Conservation (phyloP, 306 rosid genomes). For the Trifolium fragiferum region DNA sequence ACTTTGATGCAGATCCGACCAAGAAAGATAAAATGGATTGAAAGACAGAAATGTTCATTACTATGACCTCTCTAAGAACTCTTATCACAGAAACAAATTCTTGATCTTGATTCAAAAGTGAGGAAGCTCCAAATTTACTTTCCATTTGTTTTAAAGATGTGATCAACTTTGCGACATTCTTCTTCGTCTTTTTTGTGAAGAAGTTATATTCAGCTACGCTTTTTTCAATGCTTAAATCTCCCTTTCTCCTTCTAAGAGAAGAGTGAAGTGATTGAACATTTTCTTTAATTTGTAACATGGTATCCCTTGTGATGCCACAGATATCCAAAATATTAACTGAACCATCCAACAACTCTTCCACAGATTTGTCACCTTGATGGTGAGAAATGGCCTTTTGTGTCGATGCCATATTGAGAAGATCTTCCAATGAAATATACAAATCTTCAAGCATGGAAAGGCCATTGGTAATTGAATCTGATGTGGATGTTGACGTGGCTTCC, state of each 20-base stretch:
- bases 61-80: constrained; percentile 48
- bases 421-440: constrained; percentile 56
- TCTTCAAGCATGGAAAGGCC: constrained; percentile 56
- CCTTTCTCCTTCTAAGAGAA: constrained; percentile 67
- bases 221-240: constrained; percentile 51
- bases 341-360: constrained; percentile 68
- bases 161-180: constrained; percentile 53
- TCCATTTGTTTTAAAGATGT: constrained; percentile 51
- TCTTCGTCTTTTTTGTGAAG: constrained; percentile 63
- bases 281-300: constrained; percentile 55
- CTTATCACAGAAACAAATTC: constrained; percentile 38
- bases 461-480: constrained; percentile 49
- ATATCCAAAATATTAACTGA: constrained; percentile 51
- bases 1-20: constrained; percentile 42
- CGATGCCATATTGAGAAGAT: constrained; percentile 48
- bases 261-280: constrained; percentile 61
- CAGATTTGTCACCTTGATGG: constrained; percentile 40
- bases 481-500: neutral
- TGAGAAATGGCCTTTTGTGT: constrained; percentile 52
- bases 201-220: constrained; percentile 49
- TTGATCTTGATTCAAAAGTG: constrained; percentile 47
- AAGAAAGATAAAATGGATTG: constrained; percentile 53
- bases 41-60: constrained; percentile 46
- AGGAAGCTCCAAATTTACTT: constrained; percentile 43
- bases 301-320: constrained; percentile 64